Evolutionary conservation across 2,329 filamentous ascomycete species (phyloP), one percentile per base, ranked within the genome.

Genomic region (Endoconidiophora laricicola): DNA sequence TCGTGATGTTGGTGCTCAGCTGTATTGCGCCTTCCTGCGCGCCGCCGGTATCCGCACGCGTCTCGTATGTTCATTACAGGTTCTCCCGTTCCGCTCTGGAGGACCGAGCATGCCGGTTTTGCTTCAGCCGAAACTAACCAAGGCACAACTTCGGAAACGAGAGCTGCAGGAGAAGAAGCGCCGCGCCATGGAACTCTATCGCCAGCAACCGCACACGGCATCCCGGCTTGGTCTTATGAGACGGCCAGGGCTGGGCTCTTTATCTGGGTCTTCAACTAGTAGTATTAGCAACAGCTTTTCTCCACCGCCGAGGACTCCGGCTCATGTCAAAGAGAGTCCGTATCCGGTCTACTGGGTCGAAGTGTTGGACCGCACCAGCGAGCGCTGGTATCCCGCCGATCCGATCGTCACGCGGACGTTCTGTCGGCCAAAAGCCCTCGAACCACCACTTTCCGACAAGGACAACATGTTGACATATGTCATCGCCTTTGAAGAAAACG

Each of bases 271-370:
- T 12, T 18, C 46, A 14, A 33, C 9, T 33, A 33, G 7, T 33
- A 12, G 7, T 33, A 33, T 33, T 33, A 33, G 29, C 9, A 33
- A 12, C 7, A 38, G 12, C 14, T 24, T 44, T 5, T n/a, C 29
- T 14, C 18, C 52, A 24, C 14, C 46, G 12, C 9, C 50, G 6
- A 41, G 49, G 18, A 37, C 39, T 16, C 43, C 36, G 3, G 58
- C 56, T 47, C 65, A 60, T 9, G 73, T 82, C 9, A 72, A 72
- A 22, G 85, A 90, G 59, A 88, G 86, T 0, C 64, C 76, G 0
- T 85, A 81, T 58, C 91, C 91, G 0, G 73, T 96, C 2, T 96
- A 87, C 61, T 98, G 91, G 91, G 81, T 95, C 0, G 91, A 98
- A 65, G 81, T 86, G 3, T 84, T 94, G 56, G 88, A 95, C 55